Evolutionary conservation across 106 monocot species (phyloP), one percentile per base, ranked within the genome.

Genomic region (Allium fistulosum): DNA sequence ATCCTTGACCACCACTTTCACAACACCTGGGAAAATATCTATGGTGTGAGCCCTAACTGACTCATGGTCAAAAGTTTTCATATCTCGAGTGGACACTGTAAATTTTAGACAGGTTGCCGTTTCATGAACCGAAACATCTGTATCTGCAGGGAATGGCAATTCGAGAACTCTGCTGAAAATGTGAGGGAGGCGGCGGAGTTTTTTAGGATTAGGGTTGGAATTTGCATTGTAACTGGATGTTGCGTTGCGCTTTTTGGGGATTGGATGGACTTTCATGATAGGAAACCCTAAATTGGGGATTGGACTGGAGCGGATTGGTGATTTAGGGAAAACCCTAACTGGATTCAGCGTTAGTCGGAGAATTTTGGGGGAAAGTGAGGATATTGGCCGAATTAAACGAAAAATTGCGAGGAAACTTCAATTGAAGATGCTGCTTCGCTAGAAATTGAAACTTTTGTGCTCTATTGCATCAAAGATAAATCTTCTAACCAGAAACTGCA

Each of bases 151-250:
- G 66, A 84, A 37, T 1, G 88, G 88, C 14, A 88, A 84, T 77
- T 88, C 81, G 14, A 88, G 75, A 56, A 88, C 81, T 74, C 79
- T 84, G 73, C 71, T 74, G 81, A 84, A 88, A 48, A 84, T 68
- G 68, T 81, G 84, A 49, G 88, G 84, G 16, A 88, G 84, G 65
- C 88, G 81, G 67, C 79, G 81, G 67, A 88, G 84, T 71, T 79
- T 70, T 79, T 74, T 77, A 50, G 49, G 17, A 46, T 49, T 49
- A 49, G 48, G 65, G 65, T 49, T 53, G 37, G 37, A 37, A 37
- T 37, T 37, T 1, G 5, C 4, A 37, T 37, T 37, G 37, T 5
- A 37, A 5, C 37, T 37, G 37, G 37, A 37, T 13, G 37, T 37
- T 37, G 37, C 37, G 37, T 37, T 37, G 5, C 37, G 37, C 37